Base-by-base conservation (phyloP, 1,284 basidiomycete genomes). In the Coriolopsis trogii region DNA sequence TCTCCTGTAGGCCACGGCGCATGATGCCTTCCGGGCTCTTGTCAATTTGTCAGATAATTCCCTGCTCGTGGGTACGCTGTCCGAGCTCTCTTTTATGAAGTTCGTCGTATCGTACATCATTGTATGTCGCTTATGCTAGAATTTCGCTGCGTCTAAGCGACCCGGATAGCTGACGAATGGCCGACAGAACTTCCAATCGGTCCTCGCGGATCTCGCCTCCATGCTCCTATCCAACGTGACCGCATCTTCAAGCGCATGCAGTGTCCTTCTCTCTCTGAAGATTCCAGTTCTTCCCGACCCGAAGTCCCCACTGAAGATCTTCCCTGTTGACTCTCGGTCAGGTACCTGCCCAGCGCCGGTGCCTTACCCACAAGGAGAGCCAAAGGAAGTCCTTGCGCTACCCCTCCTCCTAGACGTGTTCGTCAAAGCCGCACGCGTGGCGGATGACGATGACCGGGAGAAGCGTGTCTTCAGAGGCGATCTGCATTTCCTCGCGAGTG, bases 221-320 rank as follows among this genome's bases (percentile, higher is more conserved):
- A 99, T 99, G 97, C 80, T 99, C 1, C 80, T 99, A 6, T 98
- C 95, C 16, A 99, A 99, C 71, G 76, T 98, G 37, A 93, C 94
- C 13, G 84, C 91, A 12, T 85, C 92, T 46, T 79, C 92, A 4
- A 73, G 80, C 0, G 81, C 91, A 42, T 88, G 89, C 56, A 75
- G 84, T 3, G 70, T 78, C 1, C 73, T 98, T 9, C 75, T 95
- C 3, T 75, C 78, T 3, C 74, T 95, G 28, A 82, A 81, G 49
- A 76, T 95, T 42, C 72, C 84, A 1, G 75, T 94, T 42, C 74
- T 93, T 15, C 73, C 75, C 6, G 77, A 78, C 60, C 66, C 69
- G 38, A 73, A 71, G 37, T 67, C 67, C 45, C 72, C 68, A 4
- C 62, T 73, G 25, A 68, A 76, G 13, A 83, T 83, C 62, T 91